Percentiles rank a stretch among this genome's conserved stretches.
Evolutionary conservation across 2,329 filamentous ascomycete genomes (phyloP).

Genomic region (Cercospora brassicicola): DNA sequence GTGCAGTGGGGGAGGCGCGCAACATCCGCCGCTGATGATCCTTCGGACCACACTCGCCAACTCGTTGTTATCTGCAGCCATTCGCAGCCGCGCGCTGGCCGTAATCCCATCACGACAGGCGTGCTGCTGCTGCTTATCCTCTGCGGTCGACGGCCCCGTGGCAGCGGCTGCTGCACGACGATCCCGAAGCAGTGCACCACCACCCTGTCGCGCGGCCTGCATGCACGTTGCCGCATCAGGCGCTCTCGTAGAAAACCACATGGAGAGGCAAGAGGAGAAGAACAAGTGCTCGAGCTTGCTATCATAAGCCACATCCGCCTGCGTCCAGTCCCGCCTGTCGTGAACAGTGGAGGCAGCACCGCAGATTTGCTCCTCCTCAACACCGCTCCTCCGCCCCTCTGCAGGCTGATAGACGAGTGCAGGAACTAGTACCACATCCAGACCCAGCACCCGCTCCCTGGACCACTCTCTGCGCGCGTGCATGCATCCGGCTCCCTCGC

Average conservation of each 20-base stretch:
- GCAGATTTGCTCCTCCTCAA: background rate
- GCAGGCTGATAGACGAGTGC: background rate
- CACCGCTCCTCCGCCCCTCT: background rate
- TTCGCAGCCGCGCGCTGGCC: background rate
- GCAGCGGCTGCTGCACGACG: background rate
- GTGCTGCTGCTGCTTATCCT: background rate
- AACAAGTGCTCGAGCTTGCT: background rate
- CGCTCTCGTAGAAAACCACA: background rate
- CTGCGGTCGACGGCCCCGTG: background rate
- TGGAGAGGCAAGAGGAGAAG: background rate
- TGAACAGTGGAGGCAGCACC: background rate
- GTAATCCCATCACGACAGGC: background rate
- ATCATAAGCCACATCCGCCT: background rate
- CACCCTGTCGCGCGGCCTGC: background rate
- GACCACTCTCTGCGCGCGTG: background rate
- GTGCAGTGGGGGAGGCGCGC: background rate
- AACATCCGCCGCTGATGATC: background rate
- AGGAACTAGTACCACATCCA: background rate
- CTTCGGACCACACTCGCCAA: background rate
- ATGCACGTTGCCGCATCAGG: background rate
- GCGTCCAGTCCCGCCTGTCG: background rate
- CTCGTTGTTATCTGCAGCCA: constrained; percentile 14
- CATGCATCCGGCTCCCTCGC: background rate
- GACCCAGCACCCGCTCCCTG: background rate
- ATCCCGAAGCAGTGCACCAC: background rate